These are phyloP conservation scores for Solanum pennellii DNA, from an alignment of 257 asterid species.

Conservation along the genomic window DNA sequence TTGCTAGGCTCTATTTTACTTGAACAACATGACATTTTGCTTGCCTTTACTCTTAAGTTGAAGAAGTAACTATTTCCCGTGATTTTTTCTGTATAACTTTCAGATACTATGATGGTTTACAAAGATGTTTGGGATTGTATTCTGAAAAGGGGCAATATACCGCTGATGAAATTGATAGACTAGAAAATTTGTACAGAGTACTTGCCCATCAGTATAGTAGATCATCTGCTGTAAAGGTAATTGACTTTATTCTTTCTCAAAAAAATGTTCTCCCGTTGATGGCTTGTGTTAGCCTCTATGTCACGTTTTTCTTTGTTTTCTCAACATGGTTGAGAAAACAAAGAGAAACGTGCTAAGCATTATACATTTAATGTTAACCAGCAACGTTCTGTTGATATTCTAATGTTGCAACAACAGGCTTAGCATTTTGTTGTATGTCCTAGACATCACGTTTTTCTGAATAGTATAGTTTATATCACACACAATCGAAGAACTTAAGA, in stretches of 20 bases:
- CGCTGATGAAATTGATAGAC: slow-evolving; percentile 45
- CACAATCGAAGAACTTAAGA: not conserved
- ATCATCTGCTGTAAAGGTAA: slow-evolving; percentile 98
- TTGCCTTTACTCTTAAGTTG: not conserved
- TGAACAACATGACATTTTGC: not conserved
- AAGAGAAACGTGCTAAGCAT: not conserved
- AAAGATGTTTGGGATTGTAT: slow-evolving; percentile 68
- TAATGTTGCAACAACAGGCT: not conserved
- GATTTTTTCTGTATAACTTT: not conserved
- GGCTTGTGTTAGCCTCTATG: not conserved
- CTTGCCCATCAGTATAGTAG: slow-evolving; percentile 59
- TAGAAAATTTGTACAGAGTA: slow-evolving; percentile 64
- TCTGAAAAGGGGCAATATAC: slow-evolving; percentile 57
- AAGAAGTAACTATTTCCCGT: not conserved
- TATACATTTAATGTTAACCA: not conserved
- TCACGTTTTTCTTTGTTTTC: not conserved
- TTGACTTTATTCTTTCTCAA: not conserved
- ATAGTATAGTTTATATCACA: not conserved
- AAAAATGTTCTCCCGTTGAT: not conserved
- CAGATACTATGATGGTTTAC: slow-evolving; percentile 94
- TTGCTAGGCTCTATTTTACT: not conserved
- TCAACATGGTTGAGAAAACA: not conserved
- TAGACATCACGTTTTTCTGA: not conserved
- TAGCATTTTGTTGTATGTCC: not conserved
- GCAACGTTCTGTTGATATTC: not conserved